Evolutionary conservation across 495 filamentous ascomycete species (phyloP).

Genomic region (Penicillium ucsense): DNA sequence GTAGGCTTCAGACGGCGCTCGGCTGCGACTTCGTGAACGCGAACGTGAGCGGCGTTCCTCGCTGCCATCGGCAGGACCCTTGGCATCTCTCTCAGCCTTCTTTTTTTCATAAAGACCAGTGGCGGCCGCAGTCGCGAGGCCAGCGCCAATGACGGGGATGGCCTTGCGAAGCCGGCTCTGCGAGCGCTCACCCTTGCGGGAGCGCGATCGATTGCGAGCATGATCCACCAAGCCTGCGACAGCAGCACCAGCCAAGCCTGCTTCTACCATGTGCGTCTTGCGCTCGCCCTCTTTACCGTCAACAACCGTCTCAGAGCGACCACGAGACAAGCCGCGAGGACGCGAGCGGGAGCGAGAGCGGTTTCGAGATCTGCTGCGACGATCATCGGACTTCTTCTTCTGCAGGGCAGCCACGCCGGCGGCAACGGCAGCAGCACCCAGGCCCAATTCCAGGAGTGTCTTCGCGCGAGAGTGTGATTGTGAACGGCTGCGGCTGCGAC

Average conservation of each 20-base stretch:
- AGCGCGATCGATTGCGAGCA: conserved; percentile 62
- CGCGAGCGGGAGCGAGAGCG: conserved; percentile 27
- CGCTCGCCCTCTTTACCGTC: conserved; percentile 49
- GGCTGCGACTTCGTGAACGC: conserved; percentile 48
- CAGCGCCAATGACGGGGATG: conserved; percentile 62
- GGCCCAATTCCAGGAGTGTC: conserved; percentile 60
- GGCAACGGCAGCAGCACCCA: conserved; percentile 74
- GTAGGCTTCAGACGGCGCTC: conserved; percentile 43
- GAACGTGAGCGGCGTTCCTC: conserved; percentile 44
- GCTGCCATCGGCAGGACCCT: conserved; percentile 33
- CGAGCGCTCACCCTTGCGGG: conserved; percentile 42
- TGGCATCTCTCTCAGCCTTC: conserved; percentile 54
- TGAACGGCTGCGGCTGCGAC: conserved; percentile 42
- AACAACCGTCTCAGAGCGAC: conserved; percentile 19
- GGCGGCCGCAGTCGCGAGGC: conserved; percentile 66
- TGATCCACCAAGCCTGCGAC: conserved; percentile 67
- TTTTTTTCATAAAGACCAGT: conserved; percentile 74
- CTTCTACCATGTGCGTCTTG: conserved; percentile 62
- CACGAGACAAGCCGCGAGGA: conserved; percentile 40
- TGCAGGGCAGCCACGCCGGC: conserved; percentile 67
- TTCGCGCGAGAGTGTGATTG: conserved; percentile 46
- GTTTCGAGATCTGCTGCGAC: conserved; percentile 59
- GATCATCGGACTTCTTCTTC: conserved; percentile 55
- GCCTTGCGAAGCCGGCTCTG: conserved; percentile 52
- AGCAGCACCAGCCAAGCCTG: conserved; percentile 68